Base-by-base conservation (phyloP, 495 filamentous ascomycete genomes). In the Parathielavia hyrcaniae region DNA sequence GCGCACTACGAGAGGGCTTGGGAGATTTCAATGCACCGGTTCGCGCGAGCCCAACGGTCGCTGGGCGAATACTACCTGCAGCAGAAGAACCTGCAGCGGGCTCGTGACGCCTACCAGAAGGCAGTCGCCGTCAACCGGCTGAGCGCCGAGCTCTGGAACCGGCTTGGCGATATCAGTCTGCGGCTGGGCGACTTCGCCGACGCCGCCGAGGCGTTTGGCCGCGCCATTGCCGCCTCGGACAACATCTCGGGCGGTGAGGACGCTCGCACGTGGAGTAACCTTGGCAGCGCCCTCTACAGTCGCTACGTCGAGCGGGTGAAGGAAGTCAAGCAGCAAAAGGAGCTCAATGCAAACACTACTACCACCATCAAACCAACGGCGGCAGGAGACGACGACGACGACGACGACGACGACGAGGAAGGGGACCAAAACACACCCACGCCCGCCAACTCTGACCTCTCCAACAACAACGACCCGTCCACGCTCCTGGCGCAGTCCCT, bases 201-300 rank as follows among this genome's bases (percentile, higher is more conserved):
- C n/a, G 91, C 95, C 0, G 80, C 86, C n/a, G 83, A 93, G 17
- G 87, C 92, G 0, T 99, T 96, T 66, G 79, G 85, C 7, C 78
- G 89, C 12, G 82, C 84, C 4, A 88, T 97, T 32, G 66, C 71
- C 1, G 64, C 61, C 1, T 65, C 73, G 0, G 73, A 72, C 51
- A 71, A 69, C 47, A 79, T 86, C 61, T 79, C 88, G 30, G 95
- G 96, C 39, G 90, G 92, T 41, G 85, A 82, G 41, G 93, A 97
- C 66, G 93, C 88, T 3, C 86, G 96, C 61, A 88, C 89, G 3
- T 99, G 91, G 89, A 93, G 87, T 59, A 99, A 97, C 63, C 82
- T 99, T 13, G 93, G 90, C 6, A 90, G 87, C 0, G 85, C 92
- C 0, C 80, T 96, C 54, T 60, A 76, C 65, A 69, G 69, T 59